Conservation (phyloP, 345 rosid species). For the Citrus unshiu region DNA sequence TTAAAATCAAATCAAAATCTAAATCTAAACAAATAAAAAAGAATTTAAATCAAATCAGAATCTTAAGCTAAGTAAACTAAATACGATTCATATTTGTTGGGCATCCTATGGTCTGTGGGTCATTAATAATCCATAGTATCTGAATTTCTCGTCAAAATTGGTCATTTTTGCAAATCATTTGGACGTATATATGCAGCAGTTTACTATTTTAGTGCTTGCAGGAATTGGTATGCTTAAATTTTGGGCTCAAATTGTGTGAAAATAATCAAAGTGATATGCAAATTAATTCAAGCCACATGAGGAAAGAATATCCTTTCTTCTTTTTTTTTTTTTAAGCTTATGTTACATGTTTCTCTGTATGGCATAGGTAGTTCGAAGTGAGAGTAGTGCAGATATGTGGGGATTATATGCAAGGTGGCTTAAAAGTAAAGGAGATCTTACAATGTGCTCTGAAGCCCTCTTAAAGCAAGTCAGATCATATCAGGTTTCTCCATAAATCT, state of each 20-base stretch:
- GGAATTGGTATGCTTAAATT: neutral
- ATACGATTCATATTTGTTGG: too few relatives aligned
- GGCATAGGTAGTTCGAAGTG: conserved; percentile 59
- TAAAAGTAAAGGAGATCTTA: conserved; percentile 77
- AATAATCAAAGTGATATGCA: neutral
- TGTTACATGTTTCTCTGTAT: conserved; percentile 12
- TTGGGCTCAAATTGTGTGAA: conserved; percentile 3
- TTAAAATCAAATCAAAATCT: too few relatives aligned
- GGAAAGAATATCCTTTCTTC: neutral
- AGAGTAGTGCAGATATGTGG: conserved; percentile 69
- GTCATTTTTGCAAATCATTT: neutral
- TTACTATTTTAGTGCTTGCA: neutral
- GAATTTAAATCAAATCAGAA: too few relatives aligned
- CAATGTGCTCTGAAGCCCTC: conserved; percentile 85
- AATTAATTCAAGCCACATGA: neutral
- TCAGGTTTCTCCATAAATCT: conserved; percentile 52
- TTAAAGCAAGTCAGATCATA: conserved; percentile 92
- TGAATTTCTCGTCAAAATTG: neutral
- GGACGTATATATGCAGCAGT: neutral
- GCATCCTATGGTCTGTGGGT: too few relatives aligned
- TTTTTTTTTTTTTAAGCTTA: neutral
- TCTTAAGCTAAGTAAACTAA: too few relatives aligned
- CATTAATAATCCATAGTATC: neutral
- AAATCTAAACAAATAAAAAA: too few relatives aligned
- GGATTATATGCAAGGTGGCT: conserved; percentile 92